Conservation (phyloP, 805 yeast genomes). For the Yarrowia sp. region DNA sequence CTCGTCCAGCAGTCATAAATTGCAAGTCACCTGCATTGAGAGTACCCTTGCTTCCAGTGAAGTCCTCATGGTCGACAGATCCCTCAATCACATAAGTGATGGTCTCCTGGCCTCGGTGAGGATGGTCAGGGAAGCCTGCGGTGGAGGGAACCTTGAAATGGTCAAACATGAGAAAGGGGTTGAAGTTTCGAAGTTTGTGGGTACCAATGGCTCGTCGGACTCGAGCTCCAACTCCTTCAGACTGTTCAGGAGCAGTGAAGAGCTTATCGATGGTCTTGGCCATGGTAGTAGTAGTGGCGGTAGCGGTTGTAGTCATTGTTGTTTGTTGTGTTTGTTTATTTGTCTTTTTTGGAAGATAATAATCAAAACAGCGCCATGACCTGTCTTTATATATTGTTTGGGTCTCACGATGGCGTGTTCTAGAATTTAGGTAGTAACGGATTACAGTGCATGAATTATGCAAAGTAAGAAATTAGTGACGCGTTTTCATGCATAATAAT, state of each 20-base stretch:
- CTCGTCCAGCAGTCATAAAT: conserved; percentile 90
- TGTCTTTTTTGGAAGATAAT: background rate
- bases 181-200: conserved; percentile 56
- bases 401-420: background rate
- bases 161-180: conserved; percentile 53
- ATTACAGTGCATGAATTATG: background rate
- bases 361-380: background rate
- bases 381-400: background rate
- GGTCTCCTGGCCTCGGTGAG: conserved; percentile 81
- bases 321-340: background rate
- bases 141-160: conserved; percentile 10
- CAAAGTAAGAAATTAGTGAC: background rate
- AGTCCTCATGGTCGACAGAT: conserved; percentile 75
- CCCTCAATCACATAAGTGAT: conserved; percentile 64
- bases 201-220: conserved; percentile 76
- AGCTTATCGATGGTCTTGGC: background rate
- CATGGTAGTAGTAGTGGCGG: background rate
- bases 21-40: conserved; percentile 79
- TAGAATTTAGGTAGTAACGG: background rate
- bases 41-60: conserved; percentile 75
- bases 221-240: conserved; percentile 82
- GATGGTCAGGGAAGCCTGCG: conserved; percentile 72
- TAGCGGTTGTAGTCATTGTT: background rate
- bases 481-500: background rate
- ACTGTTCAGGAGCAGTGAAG: conserved; percentile 47